Evolutionary conservation across 768 basidiomycete species (phyloP).

Genomic region (Russula brevipes): DNA sequence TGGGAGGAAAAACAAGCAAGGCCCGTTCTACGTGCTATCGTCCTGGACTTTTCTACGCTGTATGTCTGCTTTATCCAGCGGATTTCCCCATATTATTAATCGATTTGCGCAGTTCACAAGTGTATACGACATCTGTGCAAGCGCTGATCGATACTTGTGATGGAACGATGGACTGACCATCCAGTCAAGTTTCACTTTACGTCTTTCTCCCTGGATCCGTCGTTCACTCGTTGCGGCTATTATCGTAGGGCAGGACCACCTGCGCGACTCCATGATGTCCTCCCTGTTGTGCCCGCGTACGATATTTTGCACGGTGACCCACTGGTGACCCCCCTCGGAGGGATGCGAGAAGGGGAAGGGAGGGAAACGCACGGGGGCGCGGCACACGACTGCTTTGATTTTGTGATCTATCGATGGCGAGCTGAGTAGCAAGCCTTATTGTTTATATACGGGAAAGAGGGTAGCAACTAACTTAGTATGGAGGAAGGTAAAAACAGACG

Average conservation of each 20-base stretch:
- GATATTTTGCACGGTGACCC: slow-evolving; percentile 64
- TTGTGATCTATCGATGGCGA: no score
- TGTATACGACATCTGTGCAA: slow-evolving; percentile 91
- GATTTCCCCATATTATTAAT: not conserved
- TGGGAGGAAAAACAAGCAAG: slow-evolving; percentile 51
- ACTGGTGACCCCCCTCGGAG: slow-evolving; percentile 43
- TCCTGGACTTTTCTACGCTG: slow-evolving; percentile 87
- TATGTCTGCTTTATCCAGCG: slow-evolving; percentile 34
- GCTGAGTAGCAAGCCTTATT: no score
- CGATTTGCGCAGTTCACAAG: slow-evolving; percentile 52
- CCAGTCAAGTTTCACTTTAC: slow-evolving; percentile 94
- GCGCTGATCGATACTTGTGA: slow-evolving; percentile 82
- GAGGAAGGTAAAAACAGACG: no score
- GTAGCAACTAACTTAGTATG: no score
- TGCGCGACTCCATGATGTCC: slow-evolving; percentile 54
- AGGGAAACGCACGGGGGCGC: not conserved
- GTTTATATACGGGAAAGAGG: no score
- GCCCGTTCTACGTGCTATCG: slow-evolving; percentile 76
- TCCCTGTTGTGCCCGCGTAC: slow-evolving; percentile 71
- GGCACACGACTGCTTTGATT: no score
- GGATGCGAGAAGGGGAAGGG: slow-evolving; percentile 22
- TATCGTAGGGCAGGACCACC: slow-evolving; percentile 41
- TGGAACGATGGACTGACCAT: slow-evolving; percentile 80
- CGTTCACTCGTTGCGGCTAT: slow-evolving; percentile 77
- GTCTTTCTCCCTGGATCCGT: slow-evolving; percentile 90